Conservation (phyloP, 2,329 filamentous ascomycete genomes). For the Trichoderma oligosporum region DNA sequence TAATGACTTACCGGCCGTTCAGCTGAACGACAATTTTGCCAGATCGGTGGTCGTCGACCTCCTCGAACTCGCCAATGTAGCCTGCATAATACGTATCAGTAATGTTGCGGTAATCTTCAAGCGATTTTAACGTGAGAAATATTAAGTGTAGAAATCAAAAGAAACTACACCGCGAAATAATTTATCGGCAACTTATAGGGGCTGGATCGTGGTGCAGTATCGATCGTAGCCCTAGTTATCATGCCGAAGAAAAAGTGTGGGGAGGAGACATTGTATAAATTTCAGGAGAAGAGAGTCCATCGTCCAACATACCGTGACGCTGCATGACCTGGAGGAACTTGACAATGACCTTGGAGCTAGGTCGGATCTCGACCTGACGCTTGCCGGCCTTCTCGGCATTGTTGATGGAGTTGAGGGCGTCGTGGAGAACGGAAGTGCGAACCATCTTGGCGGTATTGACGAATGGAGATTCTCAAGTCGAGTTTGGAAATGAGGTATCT, state of each 20-base stretch:
- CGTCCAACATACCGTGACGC: slow-evolving; percentile 81
- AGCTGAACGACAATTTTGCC: slow-evolving; percentile 99
- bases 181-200: slow-evolving; percentile 99
- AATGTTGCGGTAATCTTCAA: slow-evolving; percentile 95
- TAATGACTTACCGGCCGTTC: slow-evolving; percentile 68
- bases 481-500: slow-evolving; percentile 62
- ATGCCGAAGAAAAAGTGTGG: slow-evolving; percentile 67
- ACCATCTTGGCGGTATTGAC: slow-evolving; percentile 81
- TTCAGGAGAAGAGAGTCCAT: slow-evolving; percentile 1
- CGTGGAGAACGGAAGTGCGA: slow-evolving; percentile 98
- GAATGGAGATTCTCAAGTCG: slow-evolving; percentile 76
- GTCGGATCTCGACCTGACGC: slow-evolving; percentile 97
- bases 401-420: slow-evolving; percentile 99
- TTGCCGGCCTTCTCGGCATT: slow-evolving; percentile 99
- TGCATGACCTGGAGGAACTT: slow-evolving; percentile 99
- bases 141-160: slow-evolving; percentile 76
- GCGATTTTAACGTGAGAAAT: slow-evolving; percentile 44
- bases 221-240: slow-evolving; percentile 99
- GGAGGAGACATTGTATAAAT: background rate
- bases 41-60: slow-evolving; percentile 98
- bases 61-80: slow-evolving; percentile 99
- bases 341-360: slow-evolving; percentile 98
- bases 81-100: slow-evolving; percentile 62
- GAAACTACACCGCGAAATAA: slow-evolving; percentile 81
- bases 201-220: slow-evolving; percentile 75